Evolutionary conservation across 352 stramenopile species (phyloP), one percentile per base, ranked within the genome.

Genomic region (Phytophthora foliorum): DNA sequence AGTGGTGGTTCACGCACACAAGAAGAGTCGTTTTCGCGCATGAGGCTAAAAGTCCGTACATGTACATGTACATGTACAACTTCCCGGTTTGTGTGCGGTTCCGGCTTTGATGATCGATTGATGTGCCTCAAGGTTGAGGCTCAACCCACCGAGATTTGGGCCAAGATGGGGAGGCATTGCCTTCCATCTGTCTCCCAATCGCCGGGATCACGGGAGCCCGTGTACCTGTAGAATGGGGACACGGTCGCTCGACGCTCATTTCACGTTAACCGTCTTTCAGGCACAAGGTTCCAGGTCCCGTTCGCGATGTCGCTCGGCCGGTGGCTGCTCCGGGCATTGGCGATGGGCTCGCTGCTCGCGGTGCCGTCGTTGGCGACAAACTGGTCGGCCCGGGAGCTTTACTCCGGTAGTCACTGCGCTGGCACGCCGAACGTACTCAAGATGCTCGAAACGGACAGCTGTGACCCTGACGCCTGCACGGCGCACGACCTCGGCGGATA

Each of bases 161-260:
- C 36, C 36, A 62, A 22, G 69, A 76, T 76, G 69, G 63, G 63
- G 39, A 71, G 41, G 38, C 36, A 27, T 34, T 51, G 36, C 27
- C 50, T 66, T 65, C 68, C 62, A 72, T 57, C 68, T 63, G 53
- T 73, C 69, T 65, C 34, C 69, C 57, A 73, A 76, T 76, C 69
- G 42, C 52, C 24, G 44, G 53, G 63, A 72, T 57, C 19, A 22
- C 29, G 10, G 11, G 21, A 14, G 44, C 27, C 39, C 45, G 36
- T n/a, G n/a, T n/a, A n/a, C n/a, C n/a, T n/a, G 46, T 29, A 49
- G 22, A 63, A 54, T 44, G 59, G 42, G 32, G 51, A 51, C 21
- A 42, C 34, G 21, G 53, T 66, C 62, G 66, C 32, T 44, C 31
- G 19, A 60, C 54, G 48, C 24, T 71, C 64, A 77, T 67, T 77